phyloP scores from a whole-genome alignment of 2,329 filamentous ascomycete species.

The Trichocomaceae sp. region DNA sequence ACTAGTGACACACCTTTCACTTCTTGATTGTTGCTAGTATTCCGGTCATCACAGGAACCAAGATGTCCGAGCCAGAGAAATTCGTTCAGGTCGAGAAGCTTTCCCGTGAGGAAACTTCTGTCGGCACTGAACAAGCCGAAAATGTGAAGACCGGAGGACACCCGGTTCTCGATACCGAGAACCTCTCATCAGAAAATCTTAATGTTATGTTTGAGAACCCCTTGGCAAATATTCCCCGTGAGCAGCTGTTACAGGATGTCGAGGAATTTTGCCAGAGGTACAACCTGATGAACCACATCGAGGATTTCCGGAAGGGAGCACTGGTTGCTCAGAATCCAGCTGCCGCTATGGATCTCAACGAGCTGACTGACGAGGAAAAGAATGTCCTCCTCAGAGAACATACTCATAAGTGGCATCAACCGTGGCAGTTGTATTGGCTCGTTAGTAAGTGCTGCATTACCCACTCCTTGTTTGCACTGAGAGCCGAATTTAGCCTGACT shows the following conservation, averaged over 20 bases:
- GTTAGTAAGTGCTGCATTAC: slow-evolving; percentile 25
- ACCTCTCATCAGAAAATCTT: slow-evolving; percentile 20
- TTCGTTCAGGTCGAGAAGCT: slow-evolving; percentile 1
- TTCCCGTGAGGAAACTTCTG: slow-evolving; percentile 7
- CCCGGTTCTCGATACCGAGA: slow-evolving; percentile 19
- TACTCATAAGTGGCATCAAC: slow-evolving; percentile 47
- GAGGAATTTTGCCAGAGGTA: slow-evolving; percentile 48
- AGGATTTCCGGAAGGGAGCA: slow-evolving; percentile 47
- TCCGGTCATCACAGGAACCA: neutral
- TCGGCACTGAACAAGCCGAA: slow-evolving; percentile 13
- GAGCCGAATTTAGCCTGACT: neutral
- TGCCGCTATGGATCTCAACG: slow-evolving; percentile 43
- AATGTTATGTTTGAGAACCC: slow-evolving; percentile 47
- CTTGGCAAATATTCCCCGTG: slow-evolving; percentile 47
- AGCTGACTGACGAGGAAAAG: slow-evolving; percentile 42
- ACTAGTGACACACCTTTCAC: neutral
- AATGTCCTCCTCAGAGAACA: slow-evolving; percentile 38
- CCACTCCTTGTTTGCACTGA: neutral
- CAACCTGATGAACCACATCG: slow-evolving; percentile 43
- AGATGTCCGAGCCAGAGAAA: slow-evolving; percentile 10
- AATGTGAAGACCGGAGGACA: slow-evolving; percentile 12
- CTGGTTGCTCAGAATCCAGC: slow-evolving; percentile 47
- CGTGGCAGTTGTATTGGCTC: slow-evolving; percentile 44
- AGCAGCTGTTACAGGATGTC: slow-evolving; percentile 50
- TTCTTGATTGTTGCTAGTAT: neutral